Evolutionary conservation across 257 asterid species (phyloP).

Genomic region (Solanum megistacrolobum): DNA sequence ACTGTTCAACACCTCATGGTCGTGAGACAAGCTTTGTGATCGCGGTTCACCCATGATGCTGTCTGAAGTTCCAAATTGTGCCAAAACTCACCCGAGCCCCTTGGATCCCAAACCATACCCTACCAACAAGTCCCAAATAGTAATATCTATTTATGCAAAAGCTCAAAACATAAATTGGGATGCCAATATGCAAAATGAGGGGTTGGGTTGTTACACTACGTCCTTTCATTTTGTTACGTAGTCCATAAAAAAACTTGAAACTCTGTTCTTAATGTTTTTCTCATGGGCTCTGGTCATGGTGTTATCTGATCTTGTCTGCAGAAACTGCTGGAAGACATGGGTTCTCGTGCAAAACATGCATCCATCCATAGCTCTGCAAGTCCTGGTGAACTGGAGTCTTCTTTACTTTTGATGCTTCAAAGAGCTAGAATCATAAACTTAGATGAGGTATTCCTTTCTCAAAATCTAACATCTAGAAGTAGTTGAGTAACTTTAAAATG

Average conservation of each 20-base stretch:
- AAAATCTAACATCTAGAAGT: background rate
- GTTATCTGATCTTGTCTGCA: conserved; percentile 8
- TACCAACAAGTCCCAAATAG: background rate
- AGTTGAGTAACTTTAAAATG: background rate
- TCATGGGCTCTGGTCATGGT: background rate
- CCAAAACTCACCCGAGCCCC: background rate
- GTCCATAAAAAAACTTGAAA: background rate
- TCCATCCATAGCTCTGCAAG: conserved; percentile 28
- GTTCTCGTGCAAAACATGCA: conserved; percentile 16
- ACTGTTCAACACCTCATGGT: background rate
- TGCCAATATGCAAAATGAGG: background rate
- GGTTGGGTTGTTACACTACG: background rate
- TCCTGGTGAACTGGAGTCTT: conserved; percentile 30
- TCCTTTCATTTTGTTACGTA: background rate
- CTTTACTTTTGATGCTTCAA: conserved; percentile 31
- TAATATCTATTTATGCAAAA: background rate
- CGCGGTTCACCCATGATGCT: background rate
- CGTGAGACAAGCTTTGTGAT: background rate
- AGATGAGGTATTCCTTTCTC: conserved; percentile 46
- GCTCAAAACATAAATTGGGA: background rate
- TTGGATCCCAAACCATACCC: background rate
- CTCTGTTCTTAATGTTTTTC: background rate
- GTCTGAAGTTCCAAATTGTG: background rate
- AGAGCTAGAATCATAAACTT: conserved; percentile 51
- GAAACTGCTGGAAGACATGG: conserved; percentile 49